Conservation (phyloP, 2,329 filamentous ascomycete genomes). For the Byssochlamys sp. region DNA sequence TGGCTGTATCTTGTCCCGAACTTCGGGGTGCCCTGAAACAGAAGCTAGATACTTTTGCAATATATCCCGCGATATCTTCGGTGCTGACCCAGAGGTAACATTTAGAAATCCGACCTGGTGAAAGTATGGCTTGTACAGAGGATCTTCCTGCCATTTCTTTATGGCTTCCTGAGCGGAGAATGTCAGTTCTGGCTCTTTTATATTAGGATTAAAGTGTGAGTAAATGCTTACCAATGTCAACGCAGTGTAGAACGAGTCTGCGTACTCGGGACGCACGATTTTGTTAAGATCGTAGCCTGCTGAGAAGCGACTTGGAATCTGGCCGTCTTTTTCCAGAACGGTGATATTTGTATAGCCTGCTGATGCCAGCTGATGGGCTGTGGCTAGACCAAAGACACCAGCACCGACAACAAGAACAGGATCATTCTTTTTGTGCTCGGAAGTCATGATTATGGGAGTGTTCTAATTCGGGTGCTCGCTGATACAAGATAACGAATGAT, state of each 20-base stretch:
- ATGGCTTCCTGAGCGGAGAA: conserved; percentile 38
- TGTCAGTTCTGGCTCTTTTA: neutral
- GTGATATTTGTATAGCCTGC: conserved; percentile 40
- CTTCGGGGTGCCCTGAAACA: neutral
- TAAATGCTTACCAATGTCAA: conserved; percentile 38
- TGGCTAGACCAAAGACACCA: conserved; percentile 45
- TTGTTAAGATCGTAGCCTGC: conserved; percentile 55
- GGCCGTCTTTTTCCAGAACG: conserved; percentile 37
- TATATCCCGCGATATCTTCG: conserved; percentile 16
- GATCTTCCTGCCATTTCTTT: conserved; percentile 9
- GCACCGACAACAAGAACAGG: conserved; percentile 32
- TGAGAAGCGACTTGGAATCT: conserved; percentile 27
- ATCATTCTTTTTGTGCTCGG: neutral
- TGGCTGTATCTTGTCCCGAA: neutral
- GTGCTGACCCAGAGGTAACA: conserved; percentile 40
- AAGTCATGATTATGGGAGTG: neutral
- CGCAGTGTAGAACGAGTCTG: conserved; percentile 48
- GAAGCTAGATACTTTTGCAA: neutral
- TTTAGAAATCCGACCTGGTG: conserved; percentile 45
- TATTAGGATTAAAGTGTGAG: neutral
- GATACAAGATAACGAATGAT: neutral
- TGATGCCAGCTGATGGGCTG: conserved; percentile 38
- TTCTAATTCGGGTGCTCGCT: neutral
- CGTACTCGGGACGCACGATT: conserved; percentile 51
- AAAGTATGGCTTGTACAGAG: conserved; percentile 46